A percentile compares a stretch with the other conserved stretches of the same genome.
Evolutionary conservation across 169 alveolate genomes (phyloP).

Genomic region (Neospora caninum): DNA sequence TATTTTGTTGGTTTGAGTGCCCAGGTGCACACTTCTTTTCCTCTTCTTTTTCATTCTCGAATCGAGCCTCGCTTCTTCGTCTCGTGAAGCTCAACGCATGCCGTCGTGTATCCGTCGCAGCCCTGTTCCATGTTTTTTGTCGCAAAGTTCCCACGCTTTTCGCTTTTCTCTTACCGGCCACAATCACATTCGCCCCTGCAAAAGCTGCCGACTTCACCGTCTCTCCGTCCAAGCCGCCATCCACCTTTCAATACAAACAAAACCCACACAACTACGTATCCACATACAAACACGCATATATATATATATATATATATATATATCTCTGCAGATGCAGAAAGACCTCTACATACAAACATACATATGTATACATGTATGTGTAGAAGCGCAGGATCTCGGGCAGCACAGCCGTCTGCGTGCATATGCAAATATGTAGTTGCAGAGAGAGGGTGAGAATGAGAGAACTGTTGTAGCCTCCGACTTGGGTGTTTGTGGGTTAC

Average conservation of each 20-base stretch:
- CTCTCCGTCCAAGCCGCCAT: conserved; percentile 87
- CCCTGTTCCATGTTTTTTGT: background rate
- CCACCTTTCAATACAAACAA: conserved; percentile 78
- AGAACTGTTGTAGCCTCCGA: background rate
- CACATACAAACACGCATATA: background rate
- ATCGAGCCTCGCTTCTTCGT: background rate
- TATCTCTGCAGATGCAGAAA: background rate
- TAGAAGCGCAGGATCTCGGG: background rate
- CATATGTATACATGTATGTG: background rate
- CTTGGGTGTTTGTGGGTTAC: background rate
- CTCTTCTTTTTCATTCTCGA: background rate
- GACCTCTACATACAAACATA: background rate
- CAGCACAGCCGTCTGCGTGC: too few species aligned
- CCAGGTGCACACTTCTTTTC: background rate
- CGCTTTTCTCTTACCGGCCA: conserved; percentile 69
- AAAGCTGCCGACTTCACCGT: conserved; percentile 80
- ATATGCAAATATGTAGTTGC: background rate
- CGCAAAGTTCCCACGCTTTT: background rate
- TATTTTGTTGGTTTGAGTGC: background rate
- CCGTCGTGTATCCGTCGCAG: too few species aligned
- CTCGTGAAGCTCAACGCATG: conserved; percentile 1
- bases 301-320: background rate
- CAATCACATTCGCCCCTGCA: conserved; percentile 90
- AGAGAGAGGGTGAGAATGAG: background rate
- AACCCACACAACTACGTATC: conserved; percentile 20